Evolutionary conservation across 192 early-diverging fungal genomes (phyloP).

Genomic region (Coemansia erecta): DNA sequence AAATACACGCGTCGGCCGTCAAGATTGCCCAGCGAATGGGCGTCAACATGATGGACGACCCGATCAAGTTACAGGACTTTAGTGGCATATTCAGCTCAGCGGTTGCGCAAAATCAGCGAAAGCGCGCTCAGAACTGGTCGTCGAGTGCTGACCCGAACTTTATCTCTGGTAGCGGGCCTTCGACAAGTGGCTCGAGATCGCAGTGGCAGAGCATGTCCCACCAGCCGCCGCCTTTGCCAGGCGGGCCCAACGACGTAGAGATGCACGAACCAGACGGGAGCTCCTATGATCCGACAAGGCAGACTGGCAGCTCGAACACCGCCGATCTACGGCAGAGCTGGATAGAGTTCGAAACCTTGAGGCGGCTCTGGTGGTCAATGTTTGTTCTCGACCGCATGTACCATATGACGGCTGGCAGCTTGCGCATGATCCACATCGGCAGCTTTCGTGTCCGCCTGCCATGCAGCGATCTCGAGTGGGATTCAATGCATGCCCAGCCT

Average conservation of each 20-base stretch:
- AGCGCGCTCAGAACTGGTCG: constrained; percentile 24
- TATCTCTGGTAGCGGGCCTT: not conserved
- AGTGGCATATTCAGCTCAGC: constrained; percentile 34
- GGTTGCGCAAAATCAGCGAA: constrained; percentile 27
- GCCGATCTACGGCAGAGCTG: constrained; percentile 33
- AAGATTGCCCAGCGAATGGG: constrained; percentile 44
- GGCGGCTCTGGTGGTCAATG: constrained; percentile 51
- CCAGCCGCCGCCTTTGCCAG: constrained; percentile 12
- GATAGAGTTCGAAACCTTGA: constrained; percentile 47
- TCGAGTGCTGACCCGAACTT: not conserved
- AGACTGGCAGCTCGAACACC: not conserved
- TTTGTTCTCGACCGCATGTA: constrained; percentile 44
- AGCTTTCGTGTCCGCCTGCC: constrained; percentile 45
- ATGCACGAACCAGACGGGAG: constrained; percentile 1
- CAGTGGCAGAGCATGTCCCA: constrained; percentile 6
- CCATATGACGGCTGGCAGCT: constrained; percentile 23
- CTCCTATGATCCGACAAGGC: not conserved
- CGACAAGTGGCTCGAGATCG: not conserved
- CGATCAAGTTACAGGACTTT: constrained; percentile 22
- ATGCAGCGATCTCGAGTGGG: constrained; percentile 51
- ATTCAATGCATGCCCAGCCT: constrained; percentile 32
- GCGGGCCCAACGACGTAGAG: constrained; percentile 19
- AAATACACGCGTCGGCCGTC: constrained; percentile 40
- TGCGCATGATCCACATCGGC: constrained; percentile 30
- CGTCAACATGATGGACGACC: constrained; percentile 42